Evolutionary conservation across 73 alveolate species (phyloP), one percentile per base, ranked within the genome.

Genomic region (Paramecium bursaria): DNA sequence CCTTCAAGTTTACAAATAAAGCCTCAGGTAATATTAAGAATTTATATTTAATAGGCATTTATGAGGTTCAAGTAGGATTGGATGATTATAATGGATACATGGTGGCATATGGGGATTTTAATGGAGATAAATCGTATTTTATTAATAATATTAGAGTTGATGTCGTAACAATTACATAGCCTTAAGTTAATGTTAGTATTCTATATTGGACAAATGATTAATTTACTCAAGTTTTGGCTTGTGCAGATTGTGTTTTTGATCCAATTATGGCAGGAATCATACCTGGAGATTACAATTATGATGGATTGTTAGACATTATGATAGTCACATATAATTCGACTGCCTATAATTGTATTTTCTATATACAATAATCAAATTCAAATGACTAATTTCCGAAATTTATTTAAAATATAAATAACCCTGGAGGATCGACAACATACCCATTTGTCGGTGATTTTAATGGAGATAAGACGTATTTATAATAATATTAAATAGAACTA

Each of bases 41-140:
- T 21, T 6, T 35, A 33, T 21, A 25, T 31, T 60, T 33, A 2
- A 11, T 67, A 67, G 82, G 33, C 33, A 67, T 67, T 9, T 67
- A 67, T 13, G 22, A 19, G 33, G 82, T 67, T 1, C 25, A 67
- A 39, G 82, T 67, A 3, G 82, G 82, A 33, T 67, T 67, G 50
- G 55, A 67, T 39, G 3, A 67, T 9, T 25, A 33, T 19, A 25
- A 25, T 25, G 82, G 82, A 19, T 35, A 21, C 42, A 67, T 67
- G 49, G 26, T 57, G 0, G 17, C 60, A 4, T 67, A 67, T 67
- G 82, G 82, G 21, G 82, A 67, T 19, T 67, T 67, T 67, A 67
- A 67, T 67, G 82, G 82, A 67, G 82, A 67, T 42, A 67, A 67
- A 67, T 53, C 82, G 82, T 67, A 67, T 35, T 14, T 67, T 13